A percentile compares a stretch with the other conserved stretches of the same genome.
These are phyloP conservation scores for Zymoseptoria brevis DNA, from an alignment of 2,329 filamentous ascomycete species.

Conservation along the genomic window DNA sequence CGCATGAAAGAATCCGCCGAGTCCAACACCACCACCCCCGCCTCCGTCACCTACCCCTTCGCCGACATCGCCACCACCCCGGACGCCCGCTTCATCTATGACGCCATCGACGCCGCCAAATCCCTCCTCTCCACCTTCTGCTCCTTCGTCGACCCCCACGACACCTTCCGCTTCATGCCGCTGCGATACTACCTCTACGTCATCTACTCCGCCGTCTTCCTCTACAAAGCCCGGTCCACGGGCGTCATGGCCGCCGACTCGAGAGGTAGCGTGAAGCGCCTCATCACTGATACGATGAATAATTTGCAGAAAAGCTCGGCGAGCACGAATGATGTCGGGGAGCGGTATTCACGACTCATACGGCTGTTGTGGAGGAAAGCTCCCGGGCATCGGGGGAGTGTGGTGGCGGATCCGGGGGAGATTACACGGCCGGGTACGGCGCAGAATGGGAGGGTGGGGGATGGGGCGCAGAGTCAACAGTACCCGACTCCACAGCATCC, in stretches of 20 bases:
- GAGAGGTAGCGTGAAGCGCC: conserved; percentile 48
- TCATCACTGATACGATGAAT: conserved; percentile 52
- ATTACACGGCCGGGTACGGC: conserved; percentile 13
- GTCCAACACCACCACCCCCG: conserved; percentile 16
- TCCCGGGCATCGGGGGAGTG: conserved; percentile 17
- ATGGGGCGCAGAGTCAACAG: conserved; percentile 1
- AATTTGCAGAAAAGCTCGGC: conserved; percentile 52
- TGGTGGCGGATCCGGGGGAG: conserved; percentile 16
- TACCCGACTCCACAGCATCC: conserved; percentile 7
- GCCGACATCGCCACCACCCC: conserved; percentile 48
- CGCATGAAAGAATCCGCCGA: conserved; percentile 21
- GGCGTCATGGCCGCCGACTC: conserved; percentile 51
- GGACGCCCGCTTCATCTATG: conserved; percentile 59
- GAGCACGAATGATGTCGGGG: conserved; percentile 52
- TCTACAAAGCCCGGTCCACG: conserved; percentile 57
- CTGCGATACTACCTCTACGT: conserved; percentile 55
- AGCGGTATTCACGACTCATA: conserved; percentile 53
- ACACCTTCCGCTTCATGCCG: conserved; percentile 56
- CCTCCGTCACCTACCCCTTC: conserved; percentile 16
- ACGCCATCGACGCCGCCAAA: conserved; percentile 57
- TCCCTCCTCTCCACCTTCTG: conserved; percentile 53
- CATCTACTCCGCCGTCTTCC: conserved; percentile 57
- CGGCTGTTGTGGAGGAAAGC: conserved; percentile 51
- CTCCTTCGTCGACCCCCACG: conserved; percentile 51
- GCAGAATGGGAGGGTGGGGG: conserved; percentile 4